phyloP scores from a whole-genome alignment of 2,329 filamentous ascomycete species.

The Fusarium proliferatum region DNA sequence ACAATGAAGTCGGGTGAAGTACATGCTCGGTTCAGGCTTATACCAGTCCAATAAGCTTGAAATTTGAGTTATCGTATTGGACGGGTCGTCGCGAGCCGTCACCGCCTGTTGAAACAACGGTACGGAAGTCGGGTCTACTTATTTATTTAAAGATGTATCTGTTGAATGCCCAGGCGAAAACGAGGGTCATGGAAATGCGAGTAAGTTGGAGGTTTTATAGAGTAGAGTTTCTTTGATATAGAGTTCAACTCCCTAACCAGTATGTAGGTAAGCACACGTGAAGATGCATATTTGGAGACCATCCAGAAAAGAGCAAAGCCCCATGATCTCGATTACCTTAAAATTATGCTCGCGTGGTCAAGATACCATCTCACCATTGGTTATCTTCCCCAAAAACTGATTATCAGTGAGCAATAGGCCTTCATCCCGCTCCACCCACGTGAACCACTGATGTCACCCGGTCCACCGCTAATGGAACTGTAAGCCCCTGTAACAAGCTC shows the following conservation, averaged over 20 bases:
- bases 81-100: conserved; percentile 7
- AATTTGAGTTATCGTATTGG: not conserved
- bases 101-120: conserved; percentile 34
- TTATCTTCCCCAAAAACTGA: not conserved
- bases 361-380: conserved; percentile 24
- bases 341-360: conserved; percentile 33
- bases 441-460: conserved; percentile 35
- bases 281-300: not conserved
- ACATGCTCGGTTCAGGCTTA: not conserved
- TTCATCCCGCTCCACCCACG: conserved; percentile 21
- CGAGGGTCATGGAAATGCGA: not conserved
- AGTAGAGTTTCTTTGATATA: not conserved
- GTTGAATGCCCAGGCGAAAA: not conserved
- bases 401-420: conserved; percentile 10
- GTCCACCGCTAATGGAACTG: conserved; percentile 18
- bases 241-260: not conserved
- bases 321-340: conserved; percentile 25
- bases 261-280: not conserved
- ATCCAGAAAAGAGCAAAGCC: conserved; percentile 14
- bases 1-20: not conserved
- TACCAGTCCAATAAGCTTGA: not conserved
- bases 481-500: conserved; percentile 7
- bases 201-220: not conserved
- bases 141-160: not conserved
- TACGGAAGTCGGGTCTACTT: conserved; percentile 12